Evolutionary conservation across 176 grass and related monocot genomes (phyloP).

Genomic region (Pontederia paniculata): DNA sequence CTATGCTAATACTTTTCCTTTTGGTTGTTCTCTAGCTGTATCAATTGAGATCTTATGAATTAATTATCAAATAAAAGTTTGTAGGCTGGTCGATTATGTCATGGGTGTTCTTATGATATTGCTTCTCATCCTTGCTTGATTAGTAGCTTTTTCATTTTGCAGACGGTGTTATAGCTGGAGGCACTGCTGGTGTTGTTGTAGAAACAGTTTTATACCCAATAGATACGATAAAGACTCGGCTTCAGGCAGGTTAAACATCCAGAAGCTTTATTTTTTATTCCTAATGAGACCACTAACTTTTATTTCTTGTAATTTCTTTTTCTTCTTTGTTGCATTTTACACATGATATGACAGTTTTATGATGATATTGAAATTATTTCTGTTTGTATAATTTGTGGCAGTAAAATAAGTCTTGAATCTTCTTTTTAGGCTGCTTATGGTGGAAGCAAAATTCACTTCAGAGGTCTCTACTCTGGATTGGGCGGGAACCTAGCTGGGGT

Average conservation of each 20-base stretch:
- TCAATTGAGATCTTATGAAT: too few species aligned
- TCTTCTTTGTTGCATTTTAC: neutral
- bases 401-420: neutral
- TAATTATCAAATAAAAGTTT: too few species aligned
- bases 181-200: conserved; percentile 70
- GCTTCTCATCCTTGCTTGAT: too few species aligned
- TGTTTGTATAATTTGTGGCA: too few species aligned
- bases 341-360: neutral
- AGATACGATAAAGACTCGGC: conserved; percentile 84
- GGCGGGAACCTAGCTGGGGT: conserved; percentile 76
- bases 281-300: neutral
- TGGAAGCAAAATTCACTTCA: conserved; percentile 72
- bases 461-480: conserved; percentile 78
- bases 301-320: neutral
- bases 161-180: conserved; percentile 93
- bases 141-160: neutral
- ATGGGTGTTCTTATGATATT: too few species aligned
- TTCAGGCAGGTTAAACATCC: conserved; percentile 39
- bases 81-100: too few species aligned
- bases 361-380: neutral
- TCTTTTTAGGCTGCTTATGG: conserved; percentile 45
- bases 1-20: too few species aligned
- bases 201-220: conserved; percentile 79
- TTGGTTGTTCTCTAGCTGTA: too few species aligned
- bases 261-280: neutral